Evolutionary conservation across 2,329 filamentous ascomycete species (phyloP).

Genomic region (Phyllosticta citriasiana): DNA sequence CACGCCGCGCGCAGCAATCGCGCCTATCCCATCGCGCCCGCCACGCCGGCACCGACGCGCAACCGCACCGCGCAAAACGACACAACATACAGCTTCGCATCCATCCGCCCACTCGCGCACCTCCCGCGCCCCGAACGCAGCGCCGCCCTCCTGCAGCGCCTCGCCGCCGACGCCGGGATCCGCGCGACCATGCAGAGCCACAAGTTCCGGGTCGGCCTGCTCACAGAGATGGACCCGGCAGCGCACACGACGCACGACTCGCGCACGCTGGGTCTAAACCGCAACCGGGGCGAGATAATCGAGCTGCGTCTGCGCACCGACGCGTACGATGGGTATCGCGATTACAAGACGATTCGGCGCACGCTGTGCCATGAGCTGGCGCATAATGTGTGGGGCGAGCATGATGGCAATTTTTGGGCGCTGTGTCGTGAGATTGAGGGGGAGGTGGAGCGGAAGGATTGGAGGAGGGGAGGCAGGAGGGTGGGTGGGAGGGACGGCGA

Average conservation of each 20-base stretch:
- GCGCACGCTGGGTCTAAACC: conserved; percentile 74
- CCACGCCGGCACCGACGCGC: conserved; percentile 23
- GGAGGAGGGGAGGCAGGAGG: conserved; percentile 54
- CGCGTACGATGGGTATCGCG: conserved; percentile 83
- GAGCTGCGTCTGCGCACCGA: conserved; percentile 88
- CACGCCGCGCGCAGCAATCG: conserved; percentile 25
- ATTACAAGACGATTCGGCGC: conserved; percentile 83
- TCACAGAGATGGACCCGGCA: conserved; percentile 93
- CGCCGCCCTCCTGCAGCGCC: conserved; percentile 59
- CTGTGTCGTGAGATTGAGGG: conserved; percentile 77
- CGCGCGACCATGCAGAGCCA: conserved; percentile 73
- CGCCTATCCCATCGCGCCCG: conserved; percentile 31
- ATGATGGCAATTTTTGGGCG: conserved; percentile 84
- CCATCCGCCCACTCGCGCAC: conserved; percentile 63
- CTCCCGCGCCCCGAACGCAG: conserved; percentile 68
- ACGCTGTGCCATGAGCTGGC: conserved; percentile 93
- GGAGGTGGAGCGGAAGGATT: conserved; percentile 75
- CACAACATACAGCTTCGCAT: conserved; percentile 68
- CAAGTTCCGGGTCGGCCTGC: conserved; percentile 69
- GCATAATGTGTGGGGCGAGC: conserved; percentile 78
- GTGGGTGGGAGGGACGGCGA: conserved; percentile 16
- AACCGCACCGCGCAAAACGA: conserved; percentile 41
- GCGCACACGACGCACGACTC: conserved; percentile 75
- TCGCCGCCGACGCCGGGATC: conserved; percentile 79
- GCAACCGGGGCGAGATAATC: conserved; percentile 81